phyloP scores from a whole-genome alignment of 306 rosid species.

The Chamaecrista fasciculata region DNA sequence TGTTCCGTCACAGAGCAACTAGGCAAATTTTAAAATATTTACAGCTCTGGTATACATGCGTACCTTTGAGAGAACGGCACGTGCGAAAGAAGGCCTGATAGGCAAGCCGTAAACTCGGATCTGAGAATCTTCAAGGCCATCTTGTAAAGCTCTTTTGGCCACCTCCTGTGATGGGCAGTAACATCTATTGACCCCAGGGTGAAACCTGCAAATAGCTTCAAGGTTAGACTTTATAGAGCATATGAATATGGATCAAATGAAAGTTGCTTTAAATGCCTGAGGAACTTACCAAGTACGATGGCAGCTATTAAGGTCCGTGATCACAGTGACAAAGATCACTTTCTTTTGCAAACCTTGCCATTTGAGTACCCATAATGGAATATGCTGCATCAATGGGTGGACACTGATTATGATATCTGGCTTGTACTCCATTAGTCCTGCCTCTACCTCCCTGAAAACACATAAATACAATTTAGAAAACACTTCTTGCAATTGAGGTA shows the following conservation, averaged over 20 bases:
- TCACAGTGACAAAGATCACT: conserved; percentile 84
- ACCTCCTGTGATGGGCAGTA: conserved; percentile 68
- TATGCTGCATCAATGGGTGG: conserved; percentile 97
- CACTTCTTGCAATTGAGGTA: not conserved
- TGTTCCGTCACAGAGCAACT: not conserved
- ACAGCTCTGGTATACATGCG: not conserved
- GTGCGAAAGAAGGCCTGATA: conserved; percentile 63
- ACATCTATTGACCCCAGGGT: conserved; percentile 67
- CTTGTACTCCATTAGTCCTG: conserved; percentile 87
- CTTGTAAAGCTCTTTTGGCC: conserved; percentile 61
- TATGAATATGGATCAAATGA: conserved; percentile 1
- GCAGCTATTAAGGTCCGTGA: conserved; percentile 87
- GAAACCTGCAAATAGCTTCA: conserved; percentile 48
- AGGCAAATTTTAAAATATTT: not conserved
- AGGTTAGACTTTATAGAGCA: conserved; percentile 23
- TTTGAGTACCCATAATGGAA: conserved; percentile 92
- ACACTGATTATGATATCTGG: conserved; percentile 97
- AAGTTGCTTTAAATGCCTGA: not conserved
- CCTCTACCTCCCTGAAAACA: conserved; percentile 84
- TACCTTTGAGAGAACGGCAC: conserved; percentile 55
- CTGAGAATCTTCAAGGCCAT: conserved; percentile 65
- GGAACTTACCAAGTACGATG: conserved; percentile 84
- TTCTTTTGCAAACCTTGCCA: conserved; percentile 96
- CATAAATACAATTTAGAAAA: conserved; percentile 24
- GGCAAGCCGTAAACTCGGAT: conserved; percentile 59